phyloP scores from a whole-genome alignment of 2,329 filamentous ascomycete species.

The Aplosporella prunicola region DNA sequence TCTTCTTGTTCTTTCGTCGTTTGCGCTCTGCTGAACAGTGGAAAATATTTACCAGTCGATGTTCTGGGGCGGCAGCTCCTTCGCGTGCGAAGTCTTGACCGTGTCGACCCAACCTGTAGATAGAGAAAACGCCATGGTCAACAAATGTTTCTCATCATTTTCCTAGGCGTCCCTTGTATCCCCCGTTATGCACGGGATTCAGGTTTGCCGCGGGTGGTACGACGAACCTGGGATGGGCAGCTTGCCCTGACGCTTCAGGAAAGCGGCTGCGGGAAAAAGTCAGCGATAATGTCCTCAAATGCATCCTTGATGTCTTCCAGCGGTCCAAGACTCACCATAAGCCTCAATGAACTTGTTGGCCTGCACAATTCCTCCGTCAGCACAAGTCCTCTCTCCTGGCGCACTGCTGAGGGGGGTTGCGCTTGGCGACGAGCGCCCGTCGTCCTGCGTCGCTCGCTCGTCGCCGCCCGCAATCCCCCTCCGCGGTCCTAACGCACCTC shows the following conservation, averaged over 20 bases:
- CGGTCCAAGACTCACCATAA: constrained; percentile 40
- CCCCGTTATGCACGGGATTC: constrained; percentile 46
- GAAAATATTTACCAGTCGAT: constrained; percentile 79
- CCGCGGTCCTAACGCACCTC: too few species aligned
- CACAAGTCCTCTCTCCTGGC: too few species aligned
- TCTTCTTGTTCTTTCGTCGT: background rate
- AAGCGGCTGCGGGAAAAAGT: constrained; percentile 45
- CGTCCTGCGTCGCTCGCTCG: too few species aligned
- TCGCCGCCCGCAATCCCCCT: too few species aligned
- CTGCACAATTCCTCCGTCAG: too few species aligned
- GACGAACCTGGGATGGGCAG: constrained; percentile 77
- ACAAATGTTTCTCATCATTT: constrained; percentile 22
- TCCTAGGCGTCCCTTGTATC: constrained; percentile 43
- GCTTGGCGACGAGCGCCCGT: too few species aligned
- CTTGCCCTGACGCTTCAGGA: constrained; percentile 92
- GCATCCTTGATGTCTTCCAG: background rate
- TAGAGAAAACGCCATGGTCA: constrained; percentile 28
- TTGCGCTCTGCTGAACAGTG: background rate
- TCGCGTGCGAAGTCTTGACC: constrained; percentile 85
- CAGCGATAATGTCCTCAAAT: background rate
- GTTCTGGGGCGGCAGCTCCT: constrained; percentile 96
- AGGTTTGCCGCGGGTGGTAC: constrained; percentile 34
- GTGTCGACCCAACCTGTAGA: constrained; percentile 94
- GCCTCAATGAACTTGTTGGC: constrained; percentile 83
- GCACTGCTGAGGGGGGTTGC: too few species aligned